Conservation (phyloP, 208 protist genomes). For the Leishmania arabica region DNA sequence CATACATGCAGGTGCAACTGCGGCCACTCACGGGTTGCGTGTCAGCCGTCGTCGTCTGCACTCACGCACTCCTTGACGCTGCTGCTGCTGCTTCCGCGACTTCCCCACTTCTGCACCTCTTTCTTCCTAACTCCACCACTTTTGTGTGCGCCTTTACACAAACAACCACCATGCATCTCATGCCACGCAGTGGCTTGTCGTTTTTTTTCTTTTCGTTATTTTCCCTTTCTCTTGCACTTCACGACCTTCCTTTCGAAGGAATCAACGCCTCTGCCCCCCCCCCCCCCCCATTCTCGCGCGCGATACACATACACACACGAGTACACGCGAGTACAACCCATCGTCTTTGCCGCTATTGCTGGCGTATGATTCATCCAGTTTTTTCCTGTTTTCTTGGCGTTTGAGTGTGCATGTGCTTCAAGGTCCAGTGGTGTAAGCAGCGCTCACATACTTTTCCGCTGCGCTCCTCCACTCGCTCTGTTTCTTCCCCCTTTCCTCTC, state of each 20-base stretch:
- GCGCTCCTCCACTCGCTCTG: not conserved
- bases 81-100: not conserved
- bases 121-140: not conserved
- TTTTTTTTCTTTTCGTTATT: not conserved
- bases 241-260: not conserved
- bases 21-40: not conserved
- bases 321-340: not conserved
- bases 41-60: not conserved
- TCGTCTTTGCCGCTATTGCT: not conserved
- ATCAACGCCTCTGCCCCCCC: not conserved
- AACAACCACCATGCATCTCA: not conserved
- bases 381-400: not conserved
- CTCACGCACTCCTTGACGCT: not conserved
- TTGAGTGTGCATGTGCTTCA: not conserved
- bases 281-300: not conserved
- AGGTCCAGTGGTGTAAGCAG: not conserved
- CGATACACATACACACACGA: not conserved
- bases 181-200: not conserved
- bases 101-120: not conserved
- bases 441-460: not conserved
- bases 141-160: too few species aligned
- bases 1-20: not conserved
- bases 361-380: not conserved
- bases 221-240: not conserved
- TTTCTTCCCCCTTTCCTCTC: too few species aligned